These are phyloP conservation scores for Curvularia lunata DNA, from an alignment of 2,329 filamentous ascomycete species.

Conservation along the genomic window DNA sequence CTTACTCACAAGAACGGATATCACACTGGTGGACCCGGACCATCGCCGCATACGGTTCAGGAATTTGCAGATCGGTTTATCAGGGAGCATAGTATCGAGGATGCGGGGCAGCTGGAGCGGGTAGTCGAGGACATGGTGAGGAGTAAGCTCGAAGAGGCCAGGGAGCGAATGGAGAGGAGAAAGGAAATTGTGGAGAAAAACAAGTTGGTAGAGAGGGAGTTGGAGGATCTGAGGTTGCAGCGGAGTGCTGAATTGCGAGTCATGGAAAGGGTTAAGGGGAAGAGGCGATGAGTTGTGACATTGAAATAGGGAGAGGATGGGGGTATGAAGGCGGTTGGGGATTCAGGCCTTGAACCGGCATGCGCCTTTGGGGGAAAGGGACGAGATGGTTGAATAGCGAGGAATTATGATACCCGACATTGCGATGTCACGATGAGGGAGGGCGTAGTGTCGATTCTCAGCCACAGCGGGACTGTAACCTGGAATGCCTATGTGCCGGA, in stretches of 20 bases:
- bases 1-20: conserved; percentile 57
- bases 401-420: conserved; percentile 17
- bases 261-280: conserved; percentile 49
- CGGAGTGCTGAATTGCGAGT: conserved; percentile 55
- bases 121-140: conserved; percentile 44
- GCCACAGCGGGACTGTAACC: not conserved
- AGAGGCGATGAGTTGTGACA: conserved; percentile 28
- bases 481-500: not conserved
- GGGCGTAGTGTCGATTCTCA: not conserved
- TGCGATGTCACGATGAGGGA: conserved; percentile 10
- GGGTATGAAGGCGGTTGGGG: no score
- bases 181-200: conserved; percentile 51
- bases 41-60: conserved; percentile 42
- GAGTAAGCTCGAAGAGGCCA: conserved; percentile 45
- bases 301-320: no score
- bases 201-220: conserved; percentile 51
- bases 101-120: conserved; percentile 44
- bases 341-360: not conserved
- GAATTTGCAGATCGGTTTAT: conserved; percentile 53
- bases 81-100: conserved; percentile 43
- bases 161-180: conserved; percentile 50
- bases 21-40: conserved; percentile 56
- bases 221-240: conserved; percentile 53
- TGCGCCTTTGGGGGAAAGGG: not conserved
- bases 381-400: not conserved